Percentiles rank a stretch among this genome's conserved stretches.
phyloP scores from a whole-genome alignment of 176 grass and related monocot species.

The Ananas comosus region DNA sequence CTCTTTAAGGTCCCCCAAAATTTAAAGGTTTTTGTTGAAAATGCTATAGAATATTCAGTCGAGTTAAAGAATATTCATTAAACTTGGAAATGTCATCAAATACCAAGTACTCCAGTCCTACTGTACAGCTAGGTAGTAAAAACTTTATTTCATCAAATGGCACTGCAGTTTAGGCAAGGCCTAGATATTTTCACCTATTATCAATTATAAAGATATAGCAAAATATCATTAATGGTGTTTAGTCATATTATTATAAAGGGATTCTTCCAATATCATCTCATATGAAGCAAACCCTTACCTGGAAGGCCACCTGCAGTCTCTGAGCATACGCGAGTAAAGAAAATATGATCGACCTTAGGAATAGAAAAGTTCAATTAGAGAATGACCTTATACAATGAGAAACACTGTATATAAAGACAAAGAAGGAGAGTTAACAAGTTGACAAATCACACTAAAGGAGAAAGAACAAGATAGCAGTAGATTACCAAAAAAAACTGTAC shows the following conservation, averaged over 20 bases:
- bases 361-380: constrained; percentile 17
- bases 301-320: constrained; percentile 99
- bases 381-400: constrained; percentile 10
- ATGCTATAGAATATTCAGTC: too few relatives aligned
- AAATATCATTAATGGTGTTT: too few relatives aligned
- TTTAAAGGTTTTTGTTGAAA: too few relatives aligned
- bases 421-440: constrained; percentile 18
- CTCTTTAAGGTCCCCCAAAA: too few relatives aligned
- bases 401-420: constrained; percentile 9
- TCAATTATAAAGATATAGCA: too few relatives aligned
- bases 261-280: too few relatives aligned
- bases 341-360: constrained; percentile 85
- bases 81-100: too few relatives aligned
- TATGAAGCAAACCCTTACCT: constrained; percentile 26
- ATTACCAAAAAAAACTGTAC: constrained; percentile 21
- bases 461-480: background rate
- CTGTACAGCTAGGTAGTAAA: background rate
- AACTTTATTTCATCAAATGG: background rate
- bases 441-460: background rate
- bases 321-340: constrained; percentile 90
- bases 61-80: too few relatives aligned
- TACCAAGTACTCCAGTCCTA: too few relatives aligned
- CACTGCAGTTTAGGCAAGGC: too few relatives aligned
- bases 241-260: too few relatives aligned
- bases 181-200: too few relatives aligned